Evolutionary conservation across 495 filamentous ascomycete species (phyloP), one percentile per base, ranked within the genome.

Genomic region (Cercophora samala): DNA sequence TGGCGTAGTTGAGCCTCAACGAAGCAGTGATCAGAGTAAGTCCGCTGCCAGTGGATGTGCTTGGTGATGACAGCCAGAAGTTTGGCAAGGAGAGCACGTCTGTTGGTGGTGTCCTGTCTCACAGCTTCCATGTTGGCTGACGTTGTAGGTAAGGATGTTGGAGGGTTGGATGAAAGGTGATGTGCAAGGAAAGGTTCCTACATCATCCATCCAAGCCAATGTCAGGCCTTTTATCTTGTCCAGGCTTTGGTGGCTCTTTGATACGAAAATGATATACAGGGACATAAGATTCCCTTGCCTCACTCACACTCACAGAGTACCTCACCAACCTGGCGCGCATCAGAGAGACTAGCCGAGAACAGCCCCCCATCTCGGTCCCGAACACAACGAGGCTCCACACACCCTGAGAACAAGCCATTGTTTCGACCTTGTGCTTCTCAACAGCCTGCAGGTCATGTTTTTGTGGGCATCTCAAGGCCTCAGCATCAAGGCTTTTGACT

Each of bases 61-160:
- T 46, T 46, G 37, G 37, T 46, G 37, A 46, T 46, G 37, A 46
- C 37, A 9, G 37, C 37, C 37, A 46, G 11, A 13, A 46, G 37
- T 46, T 46, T 46, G 37, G 37, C 37, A 11, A 46, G 37, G 3
- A 46, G 9, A 66, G 54, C 52, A n/a, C 29, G 58, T n/a, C 52
- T 60, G 64, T 62, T 66, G 37, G 15, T 9, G 37, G 37, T 60
- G 37, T 58, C 52, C 42, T 55, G 37, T 17, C 37, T 46, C 9
- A 9, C 5, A 46, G 6, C 15, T 46, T 29, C 26, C 26, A 29
- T 29, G 26, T 29, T 29, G 26, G 8, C 26, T 29, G 26, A 8
- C 37, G 15, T 46, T 11, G 37, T 5, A 13, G 37, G 11, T 46
- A 46, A 46, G 37, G 37, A 2, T 13, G 6, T 13, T 46, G 37